Evolutionary conservation across 2,329 filamentous ascomycete genomes (phyloP), one percentile per base, ranked within the genome.

Genomic region (Teratosphaeria zuluensis): DNA sequence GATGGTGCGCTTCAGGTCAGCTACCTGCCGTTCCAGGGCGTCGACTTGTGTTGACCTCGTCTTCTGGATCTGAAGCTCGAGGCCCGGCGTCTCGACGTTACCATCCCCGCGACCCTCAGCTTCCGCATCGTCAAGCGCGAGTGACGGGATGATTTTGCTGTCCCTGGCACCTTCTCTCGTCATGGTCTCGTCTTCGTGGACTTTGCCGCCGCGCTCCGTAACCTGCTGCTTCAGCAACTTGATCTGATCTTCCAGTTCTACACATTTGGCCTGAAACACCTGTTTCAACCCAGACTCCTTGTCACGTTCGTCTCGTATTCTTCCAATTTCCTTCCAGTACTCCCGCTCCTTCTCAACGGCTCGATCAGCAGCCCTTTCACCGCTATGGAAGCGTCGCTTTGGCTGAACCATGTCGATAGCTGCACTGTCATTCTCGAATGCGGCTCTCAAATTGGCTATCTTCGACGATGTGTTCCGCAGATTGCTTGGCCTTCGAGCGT

Each of bases 1-100:
- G 59, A 90, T 86, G 76, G 83, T 89, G 65, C 84, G 84, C 76
- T 90, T 90, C 60, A 90, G 75, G 1, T 85, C 85, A 9, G 82
- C 73, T 0, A 89, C 79, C 71, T 89, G 86, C 2, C 77, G 76
- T 56, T 81, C 64, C 9, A 68, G 58, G 16, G 54, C 57, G 14
- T 51, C 61, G 31, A 61, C 42, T 59, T 55, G 65, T 66, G 19
- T 62, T 12, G 32, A 28, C 32, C 33, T 55, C 3, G 54, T 38
- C 19, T 55, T n/a, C 19, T 16, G 42, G 19, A 48, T 19, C 2
- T 21, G 42, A 21, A 21, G 42, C 42, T 48, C n/a, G 21, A n/a
- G 16, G 19, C n/a, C 4, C 42, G 42, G 42, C n/a, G 21, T 21
- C 6, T 48, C 42, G n/a, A 19, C 42, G 9, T 8, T 8, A 9